Evolutionary conservation across 2,329 filamentous ascomycete species (phyloP).

Genomic region (Sclerotiophoma versabilis): DNA sequence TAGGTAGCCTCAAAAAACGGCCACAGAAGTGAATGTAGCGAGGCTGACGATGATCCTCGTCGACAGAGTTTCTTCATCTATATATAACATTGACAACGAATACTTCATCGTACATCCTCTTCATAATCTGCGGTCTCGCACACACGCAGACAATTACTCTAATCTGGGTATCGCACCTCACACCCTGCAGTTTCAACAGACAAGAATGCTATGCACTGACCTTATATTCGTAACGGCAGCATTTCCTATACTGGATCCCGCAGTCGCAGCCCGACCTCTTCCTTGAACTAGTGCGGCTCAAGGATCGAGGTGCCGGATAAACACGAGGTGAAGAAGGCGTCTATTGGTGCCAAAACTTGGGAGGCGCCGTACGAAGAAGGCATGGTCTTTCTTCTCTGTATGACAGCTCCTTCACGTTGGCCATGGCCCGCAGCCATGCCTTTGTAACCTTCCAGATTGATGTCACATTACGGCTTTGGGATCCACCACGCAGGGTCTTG

Average conservation of each 20-base stretch:
- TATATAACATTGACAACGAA: background rate
- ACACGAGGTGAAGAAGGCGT: background rate
- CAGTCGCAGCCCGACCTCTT: background rate
- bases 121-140: background rate
- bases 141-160: background rate
- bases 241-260: background rate
- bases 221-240: background rate
- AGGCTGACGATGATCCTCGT: background rate
- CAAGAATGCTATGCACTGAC: background rate
- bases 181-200: background rate
- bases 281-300: slow-evolving; percentile 3
- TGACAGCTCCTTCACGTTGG: background rate
- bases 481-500: background rate
- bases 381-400: background rate
- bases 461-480: background rate
- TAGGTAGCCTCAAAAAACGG: too few relatives aligned
- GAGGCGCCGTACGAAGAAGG: slow-evolving; percentile 2
- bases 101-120: slow-evolving; percentile 14
- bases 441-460: background rate
- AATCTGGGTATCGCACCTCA: background rate
- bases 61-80: background rate
- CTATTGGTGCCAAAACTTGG: background rate
- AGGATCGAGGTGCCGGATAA: background rate
- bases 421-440: background rate
- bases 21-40: background rate